Evolutionary conservation across 2,329 filamentous ascomycete genomes (phyloP).

Genomic region (Trichoderma sp.): DNA sequence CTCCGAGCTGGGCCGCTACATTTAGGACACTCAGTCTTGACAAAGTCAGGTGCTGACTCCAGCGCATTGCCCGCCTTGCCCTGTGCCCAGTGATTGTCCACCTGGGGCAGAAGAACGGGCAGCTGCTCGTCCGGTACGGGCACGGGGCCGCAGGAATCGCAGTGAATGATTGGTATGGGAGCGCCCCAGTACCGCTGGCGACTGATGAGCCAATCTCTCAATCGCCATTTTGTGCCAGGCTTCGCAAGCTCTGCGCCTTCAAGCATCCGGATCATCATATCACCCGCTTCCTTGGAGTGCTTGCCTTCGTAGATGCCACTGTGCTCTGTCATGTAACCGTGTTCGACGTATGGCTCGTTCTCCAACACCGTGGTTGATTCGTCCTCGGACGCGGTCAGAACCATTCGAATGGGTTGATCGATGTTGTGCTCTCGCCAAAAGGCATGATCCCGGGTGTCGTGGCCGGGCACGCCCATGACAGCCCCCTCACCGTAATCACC

Average conservation of each 20-base stretch:
- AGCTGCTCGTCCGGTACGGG: slow-evolving; percentile 74
- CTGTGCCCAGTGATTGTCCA: slow-evolving; percentile 65
- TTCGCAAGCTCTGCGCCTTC: slow-evolving; percentile 57
- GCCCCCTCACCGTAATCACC: slow-evolving; percentile 83
- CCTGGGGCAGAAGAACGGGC: slow-evolving; percentile 70
- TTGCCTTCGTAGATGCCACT: slow-evolving; percentile 65
- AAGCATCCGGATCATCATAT: slow-evolving; percentile 57
- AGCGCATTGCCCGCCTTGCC: slow-evolving; percentile 75
- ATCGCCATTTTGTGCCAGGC: slow-evolving; percentile 69
- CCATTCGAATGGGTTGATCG: slow-evolving; percentile 58
- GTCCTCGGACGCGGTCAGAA: slow-evolving; percentile 54
- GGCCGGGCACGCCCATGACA: slow-evolving; percentile 88
- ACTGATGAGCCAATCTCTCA: slow-evolving; percentile 87
- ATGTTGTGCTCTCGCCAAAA: slow-evolving; percentile 75
- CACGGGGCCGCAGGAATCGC: slow-evolving; percentile 70
- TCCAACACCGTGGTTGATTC: slow-evolving; percentile 43
- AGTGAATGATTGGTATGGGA: slow-evolving; percentile 86
- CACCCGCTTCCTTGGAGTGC: slow-evolving; percentile 59
- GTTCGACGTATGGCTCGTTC: slow-evolving; percentile 58
- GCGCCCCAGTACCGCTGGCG: slow-evolving; percentile 92
- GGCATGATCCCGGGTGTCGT: slow-evolving; percentile 72
- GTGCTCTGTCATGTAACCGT: slow-evolving; percentile 65
- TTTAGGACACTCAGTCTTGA: slow-evolving; percentile 71
- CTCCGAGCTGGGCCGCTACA: slow-evolving; percentile 69
- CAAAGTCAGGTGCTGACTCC: slow-evolving; percentile 68